Base-by-base conservation (phyloP, 257 asterid genomes). In the Leonotis leonurus region DNA sequence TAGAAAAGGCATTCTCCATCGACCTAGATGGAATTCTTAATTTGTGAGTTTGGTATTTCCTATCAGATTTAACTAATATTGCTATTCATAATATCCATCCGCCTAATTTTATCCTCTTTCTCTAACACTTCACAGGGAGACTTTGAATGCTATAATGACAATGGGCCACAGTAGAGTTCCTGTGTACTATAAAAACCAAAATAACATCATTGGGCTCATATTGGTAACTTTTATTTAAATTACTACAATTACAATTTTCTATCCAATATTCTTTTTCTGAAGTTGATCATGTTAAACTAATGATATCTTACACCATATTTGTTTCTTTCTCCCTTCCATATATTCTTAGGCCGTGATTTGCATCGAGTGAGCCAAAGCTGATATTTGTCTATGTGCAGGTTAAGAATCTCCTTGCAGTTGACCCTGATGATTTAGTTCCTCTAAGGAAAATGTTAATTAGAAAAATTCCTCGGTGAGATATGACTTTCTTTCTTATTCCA, bases 141-240 rank as follows among this genome's bases (percentile, higher is more conserved):
- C 89, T 2, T 64, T 93, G 78, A 93, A 89, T 75, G 90, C 87
- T 62, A 93, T 93, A 73, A 93, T 93, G 97, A 73, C 97, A 24
- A 85, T 77, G 86, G 99, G 99, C 41, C 99, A 89, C 49, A 93
- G 99, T 65, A 82, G 99, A 79, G 92, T 93, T 60, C 99, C 99
- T 6, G 81, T 93, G 45, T 93, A 93, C 73, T 75, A 78, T 56
- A 82, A 68, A 70, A 79, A 78, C 50, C 87, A 94, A 14, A 79
- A 85, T 24, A 87, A 93, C 70, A 93, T 93, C 60, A 85, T 93
- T 65, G 99, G 97, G 68, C 87, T 87, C 75, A 85, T 93, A 62
- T 75, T 93, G 95, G 99, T 87, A 83, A 81, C 60, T 57, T 33
- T 58, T 14, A 40, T 46, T 32, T 40, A 65, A 51, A 55, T 70